Evolutionary conservation across 805 yeast genomes (phyloP).

Genomic region (Saturnispora kantuleensis): DNA sequence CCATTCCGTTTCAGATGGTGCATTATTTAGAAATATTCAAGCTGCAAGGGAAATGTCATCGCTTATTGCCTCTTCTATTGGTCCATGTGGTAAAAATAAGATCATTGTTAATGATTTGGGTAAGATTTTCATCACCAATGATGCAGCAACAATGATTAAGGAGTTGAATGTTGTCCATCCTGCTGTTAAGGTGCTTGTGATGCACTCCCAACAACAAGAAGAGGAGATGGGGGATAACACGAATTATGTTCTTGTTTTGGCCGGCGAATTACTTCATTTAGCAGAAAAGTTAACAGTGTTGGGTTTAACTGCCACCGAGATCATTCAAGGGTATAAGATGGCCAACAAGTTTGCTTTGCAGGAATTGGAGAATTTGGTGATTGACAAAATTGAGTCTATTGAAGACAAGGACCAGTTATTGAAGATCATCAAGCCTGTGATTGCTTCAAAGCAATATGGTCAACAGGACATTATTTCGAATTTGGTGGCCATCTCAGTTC

Average conservation of each 20-base stretch:
- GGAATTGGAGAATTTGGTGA: slow-evolving; percentile 55
- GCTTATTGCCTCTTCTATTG: slow-evolving; percentile 89
- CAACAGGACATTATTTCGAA: slow-evolving; percentile 67
- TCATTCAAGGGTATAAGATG: slow-evolving; percentile 82
- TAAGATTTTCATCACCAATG: slow-evolving; percentile 83
- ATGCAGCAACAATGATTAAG: slow-evolving; percentile 94
- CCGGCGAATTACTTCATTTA: slow-evolving; percentile 82
- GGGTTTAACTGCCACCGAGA: slow-evolving; percentile 87
- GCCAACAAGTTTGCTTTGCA: slow-evolving; percentile 71
- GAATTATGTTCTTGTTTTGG: slow-evolving; percentile 80
- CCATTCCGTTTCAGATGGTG: slow-evolving; percentile 86
- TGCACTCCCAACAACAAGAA: slow-evolving; percentile 97
- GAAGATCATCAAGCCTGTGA: slow-evolving; percentile 76
- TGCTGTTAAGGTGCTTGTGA: slow-evolving; percentile 87
- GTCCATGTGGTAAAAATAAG: slow-evolving; percentile 96
- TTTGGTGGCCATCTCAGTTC: slow-evolving; percentile 77
- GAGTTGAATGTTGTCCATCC: slow-evolving; percentile 95
- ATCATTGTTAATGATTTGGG: slow-evolving; percentile 84
- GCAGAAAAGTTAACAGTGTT: slow-evolving; percentile 77
- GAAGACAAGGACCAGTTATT: slow-evolving; percentile 43
- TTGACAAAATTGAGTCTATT: slow-evolving; percentile 53
- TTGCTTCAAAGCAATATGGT: slow-evolving; percentile 91
- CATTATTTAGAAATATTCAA: slow-evolving; percentile 80
- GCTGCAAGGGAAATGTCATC: slow-evolving; percentile 90
- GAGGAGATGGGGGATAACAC: slow-evolving; percentile 96